phyloP scores from a whole-genome alignment of 768 basidiomycete species.

The Podaxis pistillaris region DNA sequence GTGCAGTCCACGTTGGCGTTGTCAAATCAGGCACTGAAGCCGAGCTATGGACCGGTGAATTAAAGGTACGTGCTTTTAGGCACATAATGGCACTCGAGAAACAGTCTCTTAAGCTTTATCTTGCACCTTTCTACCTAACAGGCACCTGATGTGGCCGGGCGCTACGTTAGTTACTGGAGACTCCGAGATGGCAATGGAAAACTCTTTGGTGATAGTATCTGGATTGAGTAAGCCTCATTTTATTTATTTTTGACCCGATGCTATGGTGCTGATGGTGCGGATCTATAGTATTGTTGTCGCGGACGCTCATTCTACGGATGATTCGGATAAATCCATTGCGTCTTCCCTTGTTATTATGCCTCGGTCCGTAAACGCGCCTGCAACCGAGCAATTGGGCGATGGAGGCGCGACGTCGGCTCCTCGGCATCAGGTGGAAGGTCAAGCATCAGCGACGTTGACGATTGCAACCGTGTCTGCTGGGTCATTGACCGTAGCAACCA shows the following conservation, averaged over 20 bases:
- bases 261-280: constrained; percentile 9
- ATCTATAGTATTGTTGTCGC: constrained; percentile 61
- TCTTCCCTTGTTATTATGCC: constrained; percentile 73
- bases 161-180: constrained; percentile 78
- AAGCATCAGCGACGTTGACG: constrained; percentile 17
- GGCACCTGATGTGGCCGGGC: constrained; percentile 74
- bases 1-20: constrained; percentile 47
- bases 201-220: constrained; percentile 71
- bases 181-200: constrained; percentile 56
- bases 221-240: constrained; percentile 65
- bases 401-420: not conserved
- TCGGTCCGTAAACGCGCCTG: constrained; percentile 20
- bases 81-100: not conserved
- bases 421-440: constrained; percentile 26
- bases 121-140: constrained; percentile 20
- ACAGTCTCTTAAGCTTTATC: not conserved
- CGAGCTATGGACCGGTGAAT: constrained; percentile 69
- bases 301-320: constrained; percentile 39
- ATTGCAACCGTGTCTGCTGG: constrained; percentile 15
- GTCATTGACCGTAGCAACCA: constrained; percentile 18
- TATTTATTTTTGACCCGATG: not conserved
- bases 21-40: constrained; percentile 57
- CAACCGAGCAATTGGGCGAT: constrained; percentile 8
- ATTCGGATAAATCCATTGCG: constrained; percentile 52
- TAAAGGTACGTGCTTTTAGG: constrained; percentile 52